phyloP scores from a whole-genome alignment of 768 basidiomycete species.

The Suillus bovinus region DNA sequence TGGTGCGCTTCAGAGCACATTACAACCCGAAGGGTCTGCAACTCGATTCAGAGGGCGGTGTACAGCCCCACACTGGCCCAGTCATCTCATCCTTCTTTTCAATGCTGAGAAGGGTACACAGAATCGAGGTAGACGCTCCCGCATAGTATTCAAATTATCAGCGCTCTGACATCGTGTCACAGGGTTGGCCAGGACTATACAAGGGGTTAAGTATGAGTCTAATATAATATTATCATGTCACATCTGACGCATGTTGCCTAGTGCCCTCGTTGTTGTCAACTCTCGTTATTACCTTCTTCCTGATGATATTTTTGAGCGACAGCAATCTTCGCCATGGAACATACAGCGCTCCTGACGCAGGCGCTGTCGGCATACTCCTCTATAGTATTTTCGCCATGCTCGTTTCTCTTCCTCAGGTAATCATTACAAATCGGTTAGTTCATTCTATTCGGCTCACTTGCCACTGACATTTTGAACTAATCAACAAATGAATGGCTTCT shows the following conservation, averaged over 20 bases:
- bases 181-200: conserved; percentile 75
- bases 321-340: conserved; percentile 60
- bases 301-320: conserved; percentile 59
- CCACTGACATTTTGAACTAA: background rate
- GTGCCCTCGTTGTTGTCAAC: conserved; percentile 54
- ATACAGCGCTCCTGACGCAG: conserved; percentile 63
- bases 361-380: conserved; percentile 58
- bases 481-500: conserved; percentile 2
- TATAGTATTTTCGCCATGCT: conserved; percentile 70
- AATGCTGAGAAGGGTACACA: conserved; percentile 71
- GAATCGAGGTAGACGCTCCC: conserved; percentile 59
- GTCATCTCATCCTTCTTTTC: conserved; percentile 74
- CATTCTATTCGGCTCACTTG: background rate
- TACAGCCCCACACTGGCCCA: conserved; percentile 76
- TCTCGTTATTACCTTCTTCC: conserved; percentile 53
- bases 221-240: conserved; percentile 33
- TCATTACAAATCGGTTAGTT: conserved; percentile 74
- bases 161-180: background rate
- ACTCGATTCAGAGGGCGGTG: conserved; percentile 73
- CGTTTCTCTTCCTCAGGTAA: conserved; percentile 64
- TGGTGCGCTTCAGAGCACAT: conserved; percentile 80
- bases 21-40: conserved; percentile 86
- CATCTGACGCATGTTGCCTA: conserved; percentile 35
- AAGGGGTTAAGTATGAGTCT: conserved; percentile 66
- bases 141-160: background rate